A percentile compares a stretch with the other conserved stretches of the same genome.
phyloP scores from a whole-genome alignment of 441 rosid species.

The Gossypium davidsonii region DNA sequence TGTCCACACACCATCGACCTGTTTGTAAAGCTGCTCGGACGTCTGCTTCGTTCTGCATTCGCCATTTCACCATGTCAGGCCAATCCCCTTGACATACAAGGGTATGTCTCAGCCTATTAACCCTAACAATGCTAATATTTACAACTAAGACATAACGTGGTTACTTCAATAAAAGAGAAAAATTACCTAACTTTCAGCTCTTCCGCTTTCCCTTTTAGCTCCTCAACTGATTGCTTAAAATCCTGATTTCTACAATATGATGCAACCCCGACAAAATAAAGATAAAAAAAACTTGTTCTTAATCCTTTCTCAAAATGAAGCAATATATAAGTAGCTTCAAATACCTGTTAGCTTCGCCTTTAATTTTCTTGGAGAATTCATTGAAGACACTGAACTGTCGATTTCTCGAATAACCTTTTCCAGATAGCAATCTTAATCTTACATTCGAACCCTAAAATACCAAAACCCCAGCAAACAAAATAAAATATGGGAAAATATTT shows the following conservation, averaged over 20 bases:
- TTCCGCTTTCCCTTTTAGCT: conserved; percentile 68
- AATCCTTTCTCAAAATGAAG: background rate
- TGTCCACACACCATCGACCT: conserved; percentile 74
- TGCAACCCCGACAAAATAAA: background rate
- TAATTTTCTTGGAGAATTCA: conserved; percentile 64
- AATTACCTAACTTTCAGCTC: conserved; percentile 70
- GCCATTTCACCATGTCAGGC: conserved; percentile 67
- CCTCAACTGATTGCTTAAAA: conserved; percentile 63
- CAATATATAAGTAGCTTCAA: background rate
- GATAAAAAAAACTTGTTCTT: background rate
- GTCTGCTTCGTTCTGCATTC: conserved; percentile 91
- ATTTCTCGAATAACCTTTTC: conserved; percentile 27
- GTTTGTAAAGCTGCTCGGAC: conserved; percentile 77
- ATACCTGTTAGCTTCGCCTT: conserved; percentile 71
- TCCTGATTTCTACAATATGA: conserved; percentile 54
- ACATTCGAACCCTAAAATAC: conserved; percentile 31
- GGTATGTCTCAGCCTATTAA: conserved; percentile 51
- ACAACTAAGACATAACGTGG: background rate
- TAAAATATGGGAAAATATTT: background rate
- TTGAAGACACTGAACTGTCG: conserved; percentile 64
- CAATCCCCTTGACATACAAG: conserved; percentile 48
- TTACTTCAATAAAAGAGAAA: background rate
- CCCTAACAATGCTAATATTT: conserved; percentile 22
- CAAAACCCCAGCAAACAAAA: background rate
- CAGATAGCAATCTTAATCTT: conserved; percentile 29